phyloP scores from a whole-genome alignment of 345 rosid species.

The Populus davidiana region DNA sequence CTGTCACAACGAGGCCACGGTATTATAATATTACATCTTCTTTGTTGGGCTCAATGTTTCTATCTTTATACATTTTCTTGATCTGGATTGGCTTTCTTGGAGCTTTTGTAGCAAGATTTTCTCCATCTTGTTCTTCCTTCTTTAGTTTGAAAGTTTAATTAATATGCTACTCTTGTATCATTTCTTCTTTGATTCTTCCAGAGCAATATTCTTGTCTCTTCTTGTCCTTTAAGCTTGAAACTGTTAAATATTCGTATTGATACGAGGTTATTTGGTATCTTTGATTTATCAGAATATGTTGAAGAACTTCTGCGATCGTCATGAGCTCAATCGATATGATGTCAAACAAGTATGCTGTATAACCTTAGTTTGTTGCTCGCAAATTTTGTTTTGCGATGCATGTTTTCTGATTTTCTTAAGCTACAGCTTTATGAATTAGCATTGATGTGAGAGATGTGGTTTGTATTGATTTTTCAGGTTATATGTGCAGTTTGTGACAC shows the following conservation, averaged over 20 bases:
- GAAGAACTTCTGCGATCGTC: conserved; percentile 58
- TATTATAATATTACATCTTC: conserved; percentile 16
- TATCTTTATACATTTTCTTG: background rate
- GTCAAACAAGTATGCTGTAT: conserved; percentile 60
- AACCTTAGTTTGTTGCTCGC: background rate
- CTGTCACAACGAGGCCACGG: conserved; percentile 88
- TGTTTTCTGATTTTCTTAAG: background rate
- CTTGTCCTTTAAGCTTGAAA: too few relatives aligned
- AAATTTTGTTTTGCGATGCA: background rate
- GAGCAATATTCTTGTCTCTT: background rate
- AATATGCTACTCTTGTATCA: background rate
- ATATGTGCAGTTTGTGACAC: conserved; percentile 92
- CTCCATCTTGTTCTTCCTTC: too few relatives aligned
- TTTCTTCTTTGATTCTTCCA: background rate
- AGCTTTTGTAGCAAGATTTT: background rate
- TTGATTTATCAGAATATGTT: conserved; percentile 45
- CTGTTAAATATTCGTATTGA: too few relatives aligned
- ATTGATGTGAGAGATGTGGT: background rate
- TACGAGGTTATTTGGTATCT: background rate
- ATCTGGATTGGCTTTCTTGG: conserved; percentile 13
- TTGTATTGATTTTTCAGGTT: conserved; percentile 48
- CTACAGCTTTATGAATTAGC: background rate
- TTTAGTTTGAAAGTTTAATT: too few relatives aligned
- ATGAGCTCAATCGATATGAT: conserved; percentile 76
- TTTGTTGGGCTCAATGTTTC: background rate